Evolutionary conservation across 164 flowering plant genomes (phyloP).

Genomic region (Liquidambar formosana): DNA sequence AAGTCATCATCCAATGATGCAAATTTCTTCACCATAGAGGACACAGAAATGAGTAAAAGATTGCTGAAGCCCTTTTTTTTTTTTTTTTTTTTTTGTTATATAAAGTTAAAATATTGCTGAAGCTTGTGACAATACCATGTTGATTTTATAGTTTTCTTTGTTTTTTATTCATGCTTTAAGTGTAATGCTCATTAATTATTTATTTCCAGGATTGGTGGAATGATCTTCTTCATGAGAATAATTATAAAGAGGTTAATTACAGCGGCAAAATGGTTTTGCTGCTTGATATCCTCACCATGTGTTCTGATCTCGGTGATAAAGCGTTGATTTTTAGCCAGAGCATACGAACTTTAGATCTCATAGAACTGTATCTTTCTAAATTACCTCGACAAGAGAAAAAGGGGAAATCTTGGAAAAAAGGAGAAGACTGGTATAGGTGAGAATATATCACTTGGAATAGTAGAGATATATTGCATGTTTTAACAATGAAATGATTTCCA

Average conservation of each 20-base stretch:
- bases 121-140: neutral
- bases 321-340: constrained; percentile 94
- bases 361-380: constrained; percentile 78
- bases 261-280: constrained; percentile 98
- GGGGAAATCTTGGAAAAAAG: constrained; percentile 83
- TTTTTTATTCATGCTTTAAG: neutral
- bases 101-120: neutral
- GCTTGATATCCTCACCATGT: constrained; percentile 77
- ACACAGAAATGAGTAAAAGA: neutral
- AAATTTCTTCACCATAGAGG: neutral
- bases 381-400: constrained; percentile 55
- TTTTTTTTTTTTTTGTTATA: too few species aligned
- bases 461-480: neutral
- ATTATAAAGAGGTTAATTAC: constrained; percentile 61
- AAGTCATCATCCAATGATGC: neutral
- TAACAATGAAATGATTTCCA: too few species aligned
- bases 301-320: constrained; percentile 80
- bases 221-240: constrained; percentile 64
- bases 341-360: constrained; percentile 86
- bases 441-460: constrained; percentile 16
- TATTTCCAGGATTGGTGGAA: constrained; percentile 86
- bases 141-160: neutral
- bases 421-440: constrained; percentile 98
- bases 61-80: too few species aligned
- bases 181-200: constrained; percentile 1